A percentile compares a stretch with the other conserved stretches of the same genome.
These are phyloP conservation scores for Corymbia maculata DNA, from an alignment of 345 rosid genomes.

Conservation along the genomic window DNA sequence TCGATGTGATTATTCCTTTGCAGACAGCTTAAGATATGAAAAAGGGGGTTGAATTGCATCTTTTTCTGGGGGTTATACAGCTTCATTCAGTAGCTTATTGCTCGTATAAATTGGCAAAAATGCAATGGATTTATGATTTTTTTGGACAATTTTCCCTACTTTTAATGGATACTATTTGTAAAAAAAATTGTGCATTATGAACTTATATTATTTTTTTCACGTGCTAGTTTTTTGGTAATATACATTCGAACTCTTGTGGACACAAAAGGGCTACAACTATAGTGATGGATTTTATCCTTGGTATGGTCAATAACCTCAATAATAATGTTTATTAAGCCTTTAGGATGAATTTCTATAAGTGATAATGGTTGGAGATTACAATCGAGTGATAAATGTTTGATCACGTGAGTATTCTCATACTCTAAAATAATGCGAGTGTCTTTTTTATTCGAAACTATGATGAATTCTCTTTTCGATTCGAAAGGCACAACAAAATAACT, in stretches of 20 bases:
- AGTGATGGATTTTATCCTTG: background rate
- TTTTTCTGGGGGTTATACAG: background rate
- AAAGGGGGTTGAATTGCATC: background rate
- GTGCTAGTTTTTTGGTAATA: background rate
- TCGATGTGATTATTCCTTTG: background rate
- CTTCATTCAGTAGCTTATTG: background rate
- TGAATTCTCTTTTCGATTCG: background rate
- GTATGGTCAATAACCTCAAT: background rate
- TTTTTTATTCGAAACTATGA: background rate
- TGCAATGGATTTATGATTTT: no score
- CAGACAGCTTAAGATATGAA: background rate
- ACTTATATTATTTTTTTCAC: no score
- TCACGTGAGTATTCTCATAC: conserved; percentile 1
- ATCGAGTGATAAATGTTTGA: background rate
- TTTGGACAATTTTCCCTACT: background rate
- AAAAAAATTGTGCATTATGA: background rate
- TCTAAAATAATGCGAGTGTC: background rate
- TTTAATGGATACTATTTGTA: background rate
- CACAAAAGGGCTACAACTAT: background rate
- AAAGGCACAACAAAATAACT: background rate
- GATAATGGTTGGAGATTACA: background rate
- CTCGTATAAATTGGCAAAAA: background rate
- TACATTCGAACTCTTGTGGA: background rate
- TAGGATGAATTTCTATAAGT: background rate
- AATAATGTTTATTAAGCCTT: background rate